Evolutionary conservation across 1,139 yeast genomes (phyloP), one percentile per base, ranked within the genome.

Genomic region (Sugiyamaella xylanicola): DNA sequence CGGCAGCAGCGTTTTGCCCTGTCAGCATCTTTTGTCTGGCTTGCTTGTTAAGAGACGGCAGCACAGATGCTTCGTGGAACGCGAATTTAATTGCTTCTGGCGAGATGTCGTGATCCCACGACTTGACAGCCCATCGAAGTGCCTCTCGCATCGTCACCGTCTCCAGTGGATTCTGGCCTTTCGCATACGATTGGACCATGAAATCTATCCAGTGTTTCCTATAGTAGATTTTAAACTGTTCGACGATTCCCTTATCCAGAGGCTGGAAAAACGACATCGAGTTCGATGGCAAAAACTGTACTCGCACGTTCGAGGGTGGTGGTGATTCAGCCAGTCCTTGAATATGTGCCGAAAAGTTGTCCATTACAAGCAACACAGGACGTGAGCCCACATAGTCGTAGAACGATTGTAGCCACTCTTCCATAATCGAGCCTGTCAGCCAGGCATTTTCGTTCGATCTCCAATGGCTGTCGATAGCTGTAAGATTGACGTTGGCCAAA

Each of bases 321-420:
- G 54, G 51, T 3, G 51, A 44, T 46, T 54, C 57, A 9, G 57
- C 54, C 16, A 54, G 36, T 5, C 57, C 57, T 48, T 54, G 57
- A 15, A 54, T 50, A 50, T 54, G 57, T 5, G 57, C 54, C n/a
- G 57, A 54, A 42, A 54, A 54, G 27, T 54, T 54, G 43, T 54
- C 57, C 47, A 54, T 27, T 2, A 54, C 48, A 17, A 54, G 48
- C 29, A 54, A 16, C 17, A 54, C 57, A 3, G 51, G 29, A 9
- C 50, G 39, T 3, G 37, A 32, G 11, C 57, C 57, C 22, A 54
- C 48, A 46, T 54, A 51, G 15, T 50, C 54, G 36, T 54, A 54
- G 17, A 54, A 54, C 19, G 47, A 41, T 21, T 42, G 51, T 17
- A 54, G 48, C 57, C 57, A 54, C 17, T 54, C 57, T 19, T 50